phyloP scores from a whole-genome alignment of 75 land plant genomes.

The Cryptomeria japonica region DNA sequence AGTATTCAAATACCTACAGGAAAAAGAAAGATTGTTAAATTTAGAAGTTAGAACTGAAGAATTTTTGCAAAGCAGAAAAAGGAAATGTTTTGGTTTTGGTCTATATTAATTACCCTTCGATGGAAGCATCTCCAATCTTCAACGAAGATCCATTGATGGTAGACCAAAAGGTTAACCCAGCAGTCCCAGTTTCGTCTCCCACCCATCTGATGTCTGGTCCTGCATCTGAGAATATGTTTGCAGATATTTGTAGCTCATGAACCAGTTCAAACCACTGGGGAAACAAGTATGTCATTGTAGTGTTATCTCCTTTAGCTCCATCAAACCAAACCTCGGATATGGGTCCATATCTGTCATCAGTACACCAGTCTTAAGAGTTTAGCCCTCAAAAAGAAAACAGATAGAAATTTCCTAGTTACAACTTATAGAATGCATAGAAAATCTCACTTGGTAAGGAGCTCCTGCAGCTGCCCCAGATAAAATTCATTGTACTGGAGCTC shows the following conservation, averaged over 20 bases:
- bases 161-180: slow-evolving; percentile 84
- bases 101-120: background rate
- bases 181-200: slow-evolving; percentile 79
- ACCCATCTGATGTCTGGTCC: slow-evolving; percentile 96
- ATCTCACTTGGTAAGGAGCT: slow-evolving; percentile 69
- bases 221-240: slow-evolving; percentile 93
- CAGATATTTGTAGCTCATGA: slow-evolving; percentile 75
- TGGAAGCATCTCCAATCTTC: slow-evolving; percentile 53
- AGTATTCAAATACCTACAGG: slow-evolving; percentile 60
- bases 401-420: background rate
- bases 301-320: slow-evolving; percentile 84
- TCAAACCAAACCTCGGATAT: slow-evolving; percentile 91
- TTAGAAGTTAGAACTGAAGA: background rate
- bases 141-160: slow-evolving; percentile 61
- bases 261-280: slow-evolving; percentile 71
- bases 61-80: background rate
- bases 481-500: slow-evolving; percentile 75
- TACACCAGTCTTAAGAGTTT: background rate
- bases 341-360: slow-evolving; percentile 66
- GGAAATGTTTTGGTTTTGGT: no score
- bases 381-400: background rate
- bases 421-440: slow-evolving; percentile 25
- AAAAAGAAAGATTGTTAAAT: background rate
- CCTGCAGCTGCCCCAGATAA: slow-evolving; percentile 83
- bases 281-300: slow-evolving; percentile 81